Conservation (phyloP, 2,329 filamentous ascomycete species). For the Penicillium vulpinum region DNA sequence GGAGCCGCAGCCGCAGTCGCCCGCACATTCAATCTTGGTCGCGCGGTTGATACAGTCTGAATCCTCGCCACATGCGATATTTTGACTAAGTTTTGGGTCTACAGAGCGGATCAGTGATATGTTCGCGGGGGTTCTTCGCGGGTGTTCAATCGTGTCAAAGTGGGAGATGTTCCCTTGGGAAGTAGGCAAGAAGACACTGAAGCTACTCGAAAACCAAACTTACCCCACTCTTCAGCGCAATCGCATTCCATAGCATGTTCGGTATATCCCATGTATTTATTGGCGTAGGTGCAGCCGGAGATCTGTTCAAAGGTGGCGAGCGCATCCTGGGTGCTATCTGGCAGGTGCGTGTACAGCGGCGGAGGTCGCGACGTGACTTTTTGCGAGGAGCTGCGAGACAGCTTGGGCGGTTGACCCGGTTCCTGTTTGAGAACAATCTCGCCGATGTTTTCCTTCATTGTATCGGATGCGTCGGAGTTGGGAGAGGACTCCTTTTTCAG, state of each 20-base stretch:
- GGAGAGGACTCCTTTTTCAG: slow-evolving; percentile 22
- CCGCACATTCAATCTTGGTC: slow-evolving; percentile 94
- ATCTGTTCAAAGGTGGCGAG: slow-evolving; percentile 77
- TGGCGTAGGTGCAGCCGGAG: slow-evolving; percentile 82
- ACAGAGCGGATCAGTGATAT: slow-evolving; percentile 35
- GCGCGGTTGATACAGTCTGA: slow-evolving; percentile 98
- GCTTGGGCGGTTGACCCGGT: slow-evolving; percentile 67
- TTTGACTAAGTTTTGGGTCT: slow-evolving; percentile 57
- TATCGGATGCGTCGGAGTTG: slow-evolving; percentile 23
- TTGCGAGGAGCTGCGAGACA: slow-evolving; percentile 71
- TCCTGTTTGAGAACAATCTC: slow-evolving; percentile 65
- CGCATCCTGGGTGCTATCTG: slow-evolving; percentile 76
- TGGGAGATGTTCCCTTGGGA: not conserved
- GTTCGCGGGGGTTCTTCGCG: not conserved
- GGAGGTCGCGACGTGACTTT: slow-evolving; percentile 65
- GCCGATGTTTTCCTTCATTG: slow-evolving; percentile 54
- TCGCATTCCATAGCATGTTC: slow-evolving; percentile 95
- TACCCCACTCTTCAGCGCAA: slow-evolving; percentile 93
- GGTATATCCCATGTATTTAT: slow-evolving; percentile 85
- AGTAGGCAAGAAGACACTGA: not conserved
- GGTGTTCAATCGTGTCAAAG: not conserved
- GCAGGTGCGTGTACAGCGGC: slow-evolving; percentile 70
- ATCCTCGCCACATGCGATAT: slow-evolving; percentile 89
- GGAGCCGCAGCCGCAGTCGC: slow-evolving; percentile 81
- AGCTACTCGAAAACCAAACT: slow-evolving; percentile 40